Evolutionary conservation across 1,284 basidiomycete species (phyloP).

Genomic region (Cerrena zonata): DNA sequence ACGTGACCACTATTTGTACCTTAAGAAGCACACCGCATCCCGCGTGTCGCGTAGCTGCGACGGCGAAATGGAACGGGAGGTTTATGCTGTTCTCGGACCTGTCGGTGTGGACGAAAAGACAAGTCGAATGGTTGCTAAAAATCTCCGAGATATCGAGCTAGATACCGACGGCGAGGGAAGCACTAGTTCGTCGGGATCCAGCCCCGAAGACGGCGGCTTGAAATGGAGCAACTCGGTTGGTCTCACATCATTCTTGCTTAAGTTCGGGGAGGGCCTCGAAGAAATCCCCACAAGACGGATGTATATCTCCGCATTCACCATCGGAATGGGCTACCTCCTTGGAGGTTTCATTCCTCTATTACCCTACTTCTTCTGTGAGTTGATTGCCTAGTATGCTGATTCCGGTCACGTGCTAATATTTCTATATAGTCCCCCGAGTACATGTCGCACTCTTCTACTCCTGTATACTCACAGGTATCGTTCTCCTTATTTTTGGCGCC

Average conservation of each 20-base stretch:
- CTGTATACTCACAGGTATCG: conserved; percentile 71
- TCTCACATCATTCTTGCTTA: conserved; percentile 84
- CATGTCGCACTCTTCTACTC: conserved; percentile 69
- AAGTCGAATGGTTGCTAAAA: conserved; percentile 74
- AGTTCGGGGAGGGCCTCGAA: conserved; percentile 88
- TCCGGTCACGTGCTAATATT: neutral
- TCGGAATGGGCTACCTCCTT: conserved; percentile 81
- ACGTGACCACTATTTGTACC: conserved; percentile 87
- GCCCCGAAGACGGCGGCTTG: conserved; percentile 48
- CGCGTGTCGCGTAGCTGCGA: conserved; percentile 83
- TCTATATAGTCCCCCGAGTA: conserved; percentile 33
- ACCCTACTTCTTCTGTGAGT: conserved; percentile 83
- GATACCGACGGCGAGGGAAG: conserved; percentile 25
- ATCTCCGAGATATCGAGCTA: conserved; percentile 64
- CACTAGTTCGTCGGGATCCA: conserved; percentile 21
- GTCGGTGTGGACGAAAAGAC: conserved; percentile 83
- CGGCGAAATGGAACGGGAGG: conserved; percentile 94
- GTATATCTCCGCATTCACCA: conserved; percentile 87
- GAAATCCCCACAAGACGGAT: conserved; percentile 44
- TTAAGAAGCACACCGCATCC: conserved; percentile 67
- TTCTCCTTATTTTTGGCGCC: conserved; percentile 85
- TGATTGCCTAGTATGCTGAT: neutral
- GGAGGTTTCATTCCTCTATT: conserved; percentile 85
- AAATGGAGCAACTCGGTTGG: conserved; percentile 72
- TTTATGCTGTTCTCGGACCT: conserved; percentile 80